These are phyloP conservation scores for Cercospora janseana DNA, from an alignment of 2,329 filamentous ascomycete species.

Conservation along the genomic window DNA sequence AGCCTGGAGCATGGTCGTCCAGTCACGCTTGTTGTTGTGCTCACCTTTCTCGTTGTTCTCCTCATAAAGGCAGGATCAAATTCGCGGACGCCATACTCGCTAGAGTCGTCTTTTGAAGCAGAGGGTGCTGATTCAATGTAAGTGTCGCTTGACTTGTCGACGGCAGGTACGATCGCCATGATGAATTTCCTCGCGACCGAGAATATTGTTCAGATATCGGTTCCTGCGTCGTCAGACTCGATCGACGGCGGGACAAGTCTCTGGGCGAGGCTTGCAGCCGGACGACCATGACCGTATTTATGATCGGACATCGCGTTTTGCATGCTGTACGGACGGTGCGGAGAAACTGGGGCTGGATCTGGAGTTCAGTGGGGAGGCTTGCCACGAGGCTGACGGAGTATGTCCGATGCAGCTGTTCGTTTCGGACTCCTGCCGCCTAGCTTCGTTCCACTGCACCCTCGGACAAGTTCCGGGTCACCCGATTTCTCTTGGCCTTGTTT, in stretches of 20 bases:
- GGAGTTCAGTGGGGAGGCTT: background rate
- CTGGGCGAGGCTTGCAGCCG: too few relatives aligned
- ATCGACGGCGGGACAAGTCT: background rate
- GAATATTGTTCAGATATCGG: background rate
- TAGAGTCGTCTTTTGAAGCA: background rate
- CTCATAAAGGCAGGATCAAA: background rate
- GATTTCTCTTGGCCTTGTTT: too few relatives aligned
- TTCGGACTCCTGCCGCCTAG: too few relatives aligned
- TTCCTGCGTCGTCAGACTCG: background rate
- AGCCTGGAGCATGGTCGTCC: background rate
- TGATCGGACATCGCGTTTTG: background rate
- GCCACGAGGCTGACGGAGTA: background rate
- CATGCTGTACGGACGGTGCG: background rate
- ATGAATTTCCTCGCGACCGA: background rate
- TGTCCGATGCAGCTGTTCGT: background rate
- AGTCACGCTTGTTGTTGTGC: background rate
- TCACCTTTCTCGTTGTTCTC: background rate
- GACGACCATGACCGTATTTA: background rate
- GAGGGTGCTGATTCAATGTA: background rate
- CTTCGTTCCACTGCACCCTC: too few relatives aligned
- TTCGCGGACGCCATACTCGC: background rate
- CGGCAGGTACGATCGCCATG: background rate
- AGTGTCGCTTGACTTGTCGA: background rate
- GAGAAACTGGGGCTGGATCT: too few relatives aligned
- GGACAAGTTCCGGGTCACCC: too few relatives aligned